Base-by-base conservation (phyloP, 345 rosid species). In the Streptanthus diversifolius region DNA sequence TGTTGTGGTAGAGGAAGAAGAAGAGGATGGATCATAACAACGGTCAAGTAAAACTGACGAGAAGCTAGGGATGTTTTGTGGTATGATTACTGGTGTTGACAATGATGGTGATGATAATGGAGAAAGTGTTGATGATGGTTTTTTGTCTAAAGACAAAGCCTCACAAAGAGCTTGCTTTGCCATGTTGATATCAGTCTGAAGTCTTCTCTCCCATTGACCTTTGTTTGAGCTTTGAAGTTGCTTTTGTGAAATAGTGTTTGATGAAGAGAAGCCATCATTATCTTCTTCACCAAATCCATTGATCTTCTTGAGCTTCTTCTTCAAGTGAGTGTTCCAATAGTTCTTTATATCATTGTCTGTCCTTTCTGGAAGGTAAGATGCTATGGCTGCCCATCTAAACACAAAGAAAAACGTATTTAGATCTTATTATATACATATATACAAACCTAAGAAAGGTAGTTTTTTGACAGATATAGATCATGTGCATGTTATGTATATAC, bases 341-440 rank as follows among this genome's bases (percentile, higher is more conserved):
- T 95, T 91, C 67, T 95, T 91, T 51, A 95, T 92, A 71, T 95
- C 99, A 72, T 95, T 95, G 43, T 95, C 99, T 32, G 99, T 95
- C 76, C 97, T 87, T 71, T 95, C 91, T 14, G 99, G 99, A 71
- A 95, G 93, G 51, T 95, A 95, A 4, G 99, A 95, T 49, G 99
- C 99, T 80, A 95, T 95, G 37, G 99, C 97, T 61, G 99, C 99
- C 99, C 99, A 95, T 82, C 99, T 95, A 80, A 67, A 76, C 41
- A 66, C 49, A 72, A 29, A 56, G 1, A 65, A 56, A 51, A 14
- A 21, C 21, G 65, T 48, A 41, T 29, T 65, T 71, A 69, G 64
- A 76, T 55, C 67, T 66, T 56, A 56, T 35, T 36, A 5, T 64
- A 43, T 37, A 33, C 48, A 44, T 30, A 17, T 25, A 8, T 45